Evolutionary conservation across 768 basidiomycete species (phyloP).

Genomic region (Tylopilus sp.): DNA sequence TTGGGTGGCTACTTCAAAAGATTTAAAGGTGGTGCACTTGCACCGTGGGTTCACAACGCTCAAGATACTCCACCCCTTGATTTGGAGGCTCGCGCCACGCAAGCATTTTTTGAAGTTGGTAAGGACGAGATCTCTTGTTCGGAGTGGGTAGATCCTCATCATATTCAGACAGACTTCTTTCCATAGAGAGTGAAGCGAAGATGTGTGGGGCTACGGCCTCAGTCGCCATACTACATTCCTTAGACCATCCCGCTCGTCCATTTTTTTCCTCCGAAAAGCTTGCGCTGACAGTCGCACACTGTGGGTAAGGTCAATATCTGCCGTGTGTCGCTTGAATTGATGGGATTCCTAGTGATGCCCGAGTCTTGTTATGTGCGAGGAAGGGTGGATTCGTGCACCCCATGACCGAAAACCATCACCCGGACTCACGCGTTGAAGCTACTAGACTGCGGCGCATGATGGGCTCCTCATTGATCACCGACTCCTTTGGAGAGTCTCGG

Average conservation of each 20-base stretch:
- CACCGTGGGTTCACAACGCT: slow-evolving; percentile 53
- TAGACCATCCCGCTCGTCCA: slow-evolving; percentile 75
- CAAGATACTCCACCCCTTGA: slow-evolving; percentile 46
- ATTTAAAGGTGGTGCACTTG: slow-evolving; percentile 75
- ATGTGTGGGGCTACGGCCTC: slow-evolving; percentile 89
- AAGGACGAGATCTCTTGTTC: slow-evolving; percentile 1
- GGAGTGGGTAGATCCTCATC: slow-evolving; percentile 3
- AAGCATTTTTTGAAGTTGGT: slow-evolving; percentile 82
- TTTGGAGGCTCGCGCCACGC: slow-evolving; percentile 80
- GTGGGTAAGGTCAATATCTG: slow-evolving; percentile 56
- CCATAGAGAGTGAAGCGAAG: slow-evolving; percentile 64
- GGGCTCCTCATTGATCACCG: slow-evolving; percentile 84
- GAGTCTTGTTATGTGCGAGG: slow-evolving; percentile 77
- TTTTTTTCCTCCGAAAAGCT: slow-evolving; percentile 79
- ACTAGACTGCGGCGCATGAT: slow-evolving; percentile 84
- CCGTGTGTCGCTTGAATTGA: slow-evolving; percentile 6
- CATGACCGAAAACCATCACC: slow-evolving; percentile 94
- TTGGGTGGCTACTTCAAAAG: slow-evolving; percentile 90
- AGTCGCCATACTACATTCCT: slow-evolving; percentile 84
- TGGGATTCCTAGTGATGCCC: slow-evolving; percentile 65
- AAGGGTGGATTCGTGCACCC: slow-evolving; percentile 69
- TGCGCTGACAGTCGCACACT: slow-evolving; percentile 86
- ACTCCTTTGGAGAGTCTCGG: slow-evolving; percentile 92
- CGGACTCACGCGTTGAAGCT: slow-evolving; percentile 86
- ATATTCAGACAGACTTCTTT: slow-evolving; percentile 63